A percentile compares a stretch with the other conserved stretches of the same genome.
phyloP scores from a whole-genome alignment of 2,329 filamentous ascomycete genomes.

The Lasiodiplodia theobromae region DNA sequence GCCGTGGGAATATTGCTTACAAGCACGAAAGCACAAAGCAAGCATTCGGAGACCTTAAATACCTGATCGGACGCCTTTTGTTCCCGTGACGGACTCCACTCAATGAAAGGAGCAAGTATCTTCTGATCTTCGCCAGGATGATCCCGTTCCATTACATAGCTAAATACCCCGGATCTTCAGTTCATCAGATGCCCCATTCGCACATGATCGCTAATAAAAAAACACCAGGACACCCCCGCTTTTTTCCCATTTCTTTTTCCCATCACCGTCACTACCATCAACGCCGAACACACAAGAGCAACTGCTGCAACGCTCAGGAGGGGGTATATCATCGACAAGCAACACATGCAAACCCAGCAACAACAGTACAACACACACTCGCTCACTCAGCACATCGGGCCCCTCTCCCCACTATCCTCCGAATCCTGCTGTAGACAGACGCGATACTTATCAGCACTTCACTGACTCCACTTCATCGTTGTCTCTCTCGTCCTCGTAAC shows the following conservation, averaged over 20 bases:
- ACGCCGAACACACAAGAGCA: background rate
- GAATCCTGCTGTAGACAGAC: background rate
- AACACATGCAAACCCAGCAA: background rate
- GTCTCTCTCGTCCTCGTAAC: background rate
- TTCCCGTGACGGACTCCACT: background rate
- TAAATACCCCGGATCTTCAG: background rate
- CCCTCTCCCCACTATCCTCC: conserved; percentile 2
- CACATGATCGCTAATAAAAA: background rate
- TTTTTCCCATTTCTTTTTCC: background rate
- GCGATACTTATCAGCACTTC: background rate
- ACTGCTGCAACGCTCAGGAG: background rate
- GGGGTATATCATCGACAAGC: background rate
- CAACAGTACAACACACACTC: background rate
- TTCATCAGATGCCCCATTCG: background rate
- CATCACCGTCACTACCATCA: background rate
- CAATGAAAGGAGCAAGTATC: background rate
- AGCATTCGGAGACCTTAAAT: background rate
- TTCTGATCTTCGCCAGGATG: background rate
- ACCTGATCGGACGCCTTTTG: background rate
- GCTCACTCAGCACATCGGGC: background rate
- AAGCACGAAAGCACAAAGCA: background rate
- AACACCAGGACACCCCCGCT: background rate
- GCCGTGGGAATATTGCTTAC: background rate
- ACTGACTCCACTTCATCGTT: background rate
- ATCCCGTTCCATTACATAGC: background rate